These are phyloP conservation scores for Acanthamoeba lenticulata DNA, from an alignment of 208 protist species.

Conservation along the genomic window DNA sequence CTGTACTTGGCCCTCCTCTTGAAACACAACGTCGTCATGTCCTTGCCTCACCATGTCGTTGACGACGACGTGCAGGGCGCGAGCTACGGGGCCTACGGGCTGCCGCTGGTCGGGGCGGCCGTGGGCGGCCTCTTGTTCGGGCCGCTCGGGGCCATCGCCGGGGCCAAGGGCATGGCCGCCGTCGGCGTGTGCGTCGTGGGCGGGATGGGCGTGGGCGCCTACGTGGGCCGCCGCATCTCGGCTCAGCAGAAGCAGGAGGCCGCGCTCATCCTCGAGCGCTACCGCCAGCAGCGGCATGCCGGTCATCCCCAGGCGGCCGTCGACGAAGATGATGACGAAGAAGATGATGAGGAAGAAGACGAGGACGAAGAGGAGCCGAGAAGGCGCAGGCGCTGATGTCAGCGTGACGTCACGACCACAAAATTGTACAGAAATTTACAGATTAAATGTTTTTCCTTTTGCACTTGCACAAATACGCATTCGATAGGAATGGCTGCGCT, in stretches of 20 bases:
- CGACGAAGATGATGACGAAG: too few relatives aligned
- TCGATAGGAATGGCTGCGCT: too few relatives aligned
- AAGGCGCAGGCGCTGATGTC: too few relatives aligned
- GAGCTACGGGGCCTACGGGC: neutral
- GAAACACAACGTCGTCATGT: neutral
- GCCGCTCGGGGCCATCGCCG: conserved; percentile 1
- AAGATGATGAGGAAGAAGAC: neutral
- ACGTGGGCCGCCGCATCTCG: conserved; percentile 26
- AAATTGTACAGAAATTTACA: too few relatives aligned
- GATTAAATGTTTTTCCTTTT: too few relatives aligned
- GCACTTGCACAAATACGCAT: too few relatives aligned
- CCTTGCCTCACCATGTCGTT: neutral
- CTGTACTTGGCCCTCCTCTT: neutral
- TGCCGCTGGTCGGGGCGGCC: neutral
- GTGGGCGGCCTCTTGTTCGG: neutral
- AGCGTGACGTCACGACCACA: too few relatives aligned
- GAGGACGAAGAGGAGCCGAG: neutral
- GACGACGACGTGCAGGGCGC: neutral
- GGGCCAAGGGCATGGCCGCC: conserved; percentile 42
- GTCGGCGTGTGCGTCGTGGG: conserved; percentile 33
- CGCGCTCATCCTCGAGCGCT: conserved; percentile 34
- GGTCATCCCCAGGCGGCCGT: too few relatives aligned
- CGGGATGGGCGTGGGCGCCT: conserved; percentile 37
- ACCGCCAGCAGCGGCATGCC: too few relatives aligned
- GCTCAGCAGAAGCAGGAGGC: conserved; percentile 53